Evolutionary conservation across 2,329 filamentous ascomycete genomes (phyloP).

Genomic region (Alternaria sp.): DNA sequence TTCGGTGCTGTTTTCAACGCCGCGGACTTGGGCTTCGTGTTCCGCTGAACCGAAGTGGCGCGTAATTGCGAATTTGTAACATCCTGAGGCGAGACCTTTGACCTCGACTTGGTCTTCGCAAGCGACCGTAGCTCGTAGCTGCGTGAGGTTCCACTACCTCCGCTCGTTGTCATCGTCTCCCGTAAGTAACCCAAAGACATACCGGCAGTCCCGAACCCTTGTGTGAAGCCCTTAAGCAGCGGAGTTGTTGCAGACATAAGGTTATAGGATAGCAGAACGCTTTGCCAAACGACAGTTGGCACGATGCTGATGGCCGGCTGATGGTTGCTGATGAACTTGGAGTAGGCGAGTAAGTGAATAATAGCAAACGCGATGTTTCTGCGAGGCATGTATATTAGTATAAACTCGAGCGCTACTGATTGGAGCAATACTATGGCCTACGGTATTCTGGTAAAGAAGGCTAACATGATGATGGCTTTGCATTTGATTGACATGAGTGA

Average conservation of each 20-base stretch:
- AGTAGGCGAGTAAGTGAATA: conserved; percentile 9
- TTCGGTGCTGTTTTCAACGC: background rate
- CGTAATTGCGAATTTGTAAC: background rate
- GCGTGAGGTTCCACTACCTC: background rate
- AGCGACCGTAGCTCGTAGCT: conserved; percentile 8
- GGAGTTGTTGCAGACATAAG: conserved; percentile 20
- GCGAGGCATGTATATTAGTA: background rate
- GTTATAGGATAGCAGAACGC: conserved; percentile 8
- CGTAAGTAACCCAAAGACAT: conserved; percentile 7
- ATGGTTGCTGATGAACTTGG: background rate
- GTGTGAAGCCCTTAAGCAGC: conserved; percentile 10
- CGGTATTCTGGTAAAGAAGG: conserved; percentile 17
- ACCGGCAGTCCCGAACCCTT: conserved; percentile 13
- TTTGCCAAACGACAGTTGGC: conserved; percentile 14
- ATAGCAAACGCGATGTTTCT: conserved; percentile 15
- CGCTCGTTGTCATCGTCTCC: background rate
- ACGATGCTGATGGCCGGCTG: conserved; percentile 12
- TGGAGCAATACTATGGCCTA: background rate
- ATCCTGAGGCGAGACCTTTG: background rate
- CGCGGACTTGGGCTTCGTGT: background rate
- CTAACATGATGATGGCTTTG: conserved; percentile 15
- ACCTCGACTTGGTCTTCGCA: background rate
- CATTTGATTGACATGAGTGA: conserved; percentile 5
- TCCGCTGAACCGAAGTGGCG: background rate
- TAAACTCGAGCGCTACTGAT: background rate